Evolutionary conservation across 805 yeast species (phyloP).

Genomic region (Dipodascus geniculatus): DNA sequence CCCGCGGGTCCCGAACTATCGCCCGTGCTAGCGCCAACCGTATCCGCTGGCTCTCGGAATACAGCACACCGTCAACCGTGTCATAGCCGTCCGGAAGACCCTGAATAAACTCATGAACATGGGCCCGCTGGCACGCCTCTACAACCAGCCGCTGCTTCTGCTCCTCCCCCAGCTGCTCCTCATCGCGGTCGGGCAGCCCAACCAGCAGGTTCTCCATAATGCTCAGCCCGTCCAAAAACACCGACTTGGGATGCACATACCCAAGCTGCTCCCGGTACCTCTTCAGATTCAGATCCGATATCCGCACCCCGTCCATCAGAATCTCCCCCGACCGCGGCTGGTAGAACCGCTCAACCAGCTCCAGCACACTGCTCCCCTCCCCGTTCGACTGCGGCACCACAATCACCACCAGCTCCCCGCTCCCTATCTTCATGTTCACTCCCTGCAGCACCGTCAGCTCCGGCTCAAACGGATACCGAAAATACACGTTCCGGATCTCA

Average conservation of each 20-base stretch:
- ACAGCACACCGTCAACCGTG: constrained; percentile 37
- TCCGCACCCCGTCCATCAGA: constrained; percentile 37
- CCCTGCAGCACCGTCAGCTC: constrained; percentile 36
- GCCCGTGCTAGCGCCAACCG: constrained; percentile 63
- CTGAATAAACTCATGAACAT: constrained; percentile 40
- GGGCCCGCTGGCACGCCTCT: constrained; percentile 36
- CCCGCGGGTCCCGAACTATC: constrained; percentile 46
- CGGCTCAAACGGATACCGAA: constrained; percentile 50
- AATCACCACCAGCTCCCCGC: constrained; percentile 43
- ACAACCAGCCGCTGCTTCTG: constrained; percentile 30
- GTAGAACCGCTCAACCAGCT: constrained; percentile 36
- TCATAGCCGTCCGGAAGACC: constrained; percentile 45
- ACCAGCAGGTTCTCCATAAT: constrained; percentile 39
- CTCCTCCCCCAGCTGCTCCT: neutral
- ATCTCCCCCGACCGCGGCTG: constrained; percentile 36
- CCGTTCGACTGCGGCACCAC: constrained; percentile 44
- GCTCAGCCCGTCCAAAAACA: constrained; percentile 36
- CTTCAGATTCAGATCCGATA: constrained; percentile 34
- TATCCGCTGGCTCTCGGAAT: constrained; percentile 65
- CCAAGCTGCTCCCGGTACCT: constrained; percentile 39
- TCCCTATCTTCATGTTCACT: constrained; percentile 34
- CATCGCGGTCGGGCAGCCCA: constrained; percentile 25
- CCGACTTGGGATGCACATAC: constrained; percentile 47
- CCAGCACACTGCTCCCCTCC: constrained; percentile 44
- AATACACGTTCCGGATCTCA: constrained; percentile 40